Evolutionary conservation across 2,329 filamentous ascomycete genomes (phyloP).

Genomic region (Xylaria sp.): DNA sequence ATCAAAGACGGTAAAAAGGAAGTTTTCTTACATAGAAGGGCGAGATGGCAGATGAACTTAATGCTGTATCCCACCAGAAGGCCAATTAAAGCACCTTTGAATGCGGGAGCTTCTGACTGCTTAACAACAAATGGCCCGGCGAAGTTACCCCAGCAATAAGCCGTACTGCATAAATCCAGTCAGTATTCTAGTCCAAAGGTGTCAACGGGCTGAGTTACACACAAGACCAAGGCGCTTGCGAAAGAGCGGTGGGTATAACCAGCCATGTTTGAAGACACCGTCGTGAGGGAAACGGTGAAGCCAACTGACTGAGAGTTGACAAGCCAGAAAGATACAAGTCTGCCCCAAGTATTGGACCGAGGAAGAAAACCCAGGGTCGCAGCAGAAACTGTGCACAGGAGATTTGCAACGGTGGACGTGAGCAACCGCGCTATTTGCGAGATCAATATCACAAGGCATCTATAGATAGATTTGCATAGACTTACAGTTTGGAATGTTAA

Average conservation of each 20-base stretch:
- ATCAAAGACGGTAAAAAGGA: too few species aligned
- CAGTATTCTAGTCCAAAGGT: neutral
- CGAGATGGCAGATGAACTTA: slow-evolving; percentile 9
- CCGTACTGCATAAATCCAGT: slow-evolving; percentile 43
- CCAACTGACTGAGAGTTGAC: slow-evolving; percentile 53
- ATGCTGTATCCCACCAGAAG: slow-evolving; percentile 55
- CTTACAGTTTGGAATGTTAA: slow-evolving; percentile 5
- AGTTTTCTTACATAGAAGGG: neutral
- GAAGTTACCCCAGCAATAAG: slow-evolving; percentile 55
- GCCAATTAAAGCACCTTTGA: slow-evolving; percentile 52
- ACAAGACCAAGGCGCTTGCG: slow-evolving; percentile 52
- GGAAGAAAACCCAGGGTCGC: slow-evolving; percentile 52
- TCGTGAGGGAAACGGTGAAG: slow-evolving; percentile 52
- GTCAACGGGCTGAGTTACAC: neutral
- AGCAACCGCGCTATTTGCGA: neutral
- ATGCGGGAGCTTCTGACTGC: slow-evolving; percentile 49
- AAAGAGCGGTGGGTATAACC: slow-evolving; percentile 52
- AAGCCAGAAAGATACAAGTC: slow-evolving; percentile 53
- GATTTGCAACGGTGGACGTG: slow-evolving; percentile 47
- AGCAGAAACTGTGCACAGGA: slow-evolving; percentile 51
- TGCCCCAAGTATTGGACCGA: slow-evolving; percentile 50
- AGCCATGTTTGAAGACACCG: slow-evolving; percentile 53
- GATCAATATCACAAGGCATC: neutral
- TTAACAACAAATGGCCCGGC: slow-evolving; percentile 54
- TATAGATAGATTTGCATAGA: neutral